Evolutionary conservation across 495 filamentous ascomycete genomes (phyloP).

Genomic region (Bacidia rubella): DNA sequence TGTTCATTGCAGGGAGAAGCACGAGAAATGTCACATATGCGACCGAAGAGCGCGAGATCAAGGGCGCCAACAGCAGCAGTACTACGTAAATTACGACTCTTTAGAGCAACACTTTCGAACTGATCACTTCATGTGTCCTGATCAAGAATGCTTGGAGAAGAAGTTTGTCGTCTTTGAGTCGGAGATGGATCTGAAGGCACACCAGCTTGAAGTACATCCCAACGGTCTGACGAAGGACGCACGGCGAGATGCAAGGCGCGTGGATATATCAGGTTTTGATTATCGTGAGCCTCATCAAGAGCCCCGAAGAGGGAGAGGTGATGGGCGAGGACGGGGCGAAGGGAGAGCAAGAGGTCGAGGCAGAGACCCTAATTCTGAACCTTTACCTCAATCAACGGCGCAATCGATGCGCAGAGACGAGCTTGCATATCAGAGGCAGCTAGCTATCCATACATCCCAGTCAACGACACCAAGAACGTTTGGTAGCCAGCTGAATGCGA

Average conservation of each 20-base stretch:
- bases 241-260: constrained; percentile 66
- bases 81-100: constrained; percentile 75
- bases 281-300: constrained; percentile 60
- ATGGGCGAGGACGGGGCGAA: constrained; percentile 36
- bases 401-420: constrained; percentile 78
- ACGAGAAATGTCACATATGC: constrained; percentile 92
- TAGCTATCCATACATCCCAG: constrained; percentile 80
- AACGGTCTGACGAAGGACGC: constrained; percentile 70
- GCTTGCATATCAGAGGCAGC: constrained; percentile 80
- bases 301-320: constrained; percentile 41
- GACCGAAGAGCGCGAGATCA: constrained; percentile 44
- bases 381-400: constrained; percentile 62
- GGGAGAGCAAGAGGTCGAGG: constrained; percentile 49
- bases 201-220: constrained; percentile 66
- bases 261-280: constrained; percentile 79
- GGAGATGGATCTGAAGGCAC: constrained; percentile 83
- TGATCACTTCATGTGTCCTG: constrained; percentile 75
- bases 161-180: constrained; percentile 97
- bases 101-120: constrained; percentile 74
- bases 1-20: constrained; percentile 76
- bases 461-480: constrained; percentile 65
- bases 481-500: constrained; percentile 60
- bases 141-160: constrained; percentile 84
- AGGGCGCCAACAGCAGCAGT: constrained; percentile 67
- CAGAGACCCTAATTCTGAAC: constrained; percentile 64